Percentiles rank a stretch among this genome's conserved stretches.
These are phyloP conservation scores for Cladosporium phlei DNA, from an alignment of 2,329 filamentous ascomycete species.

Conservation along the genomic window DNA sequence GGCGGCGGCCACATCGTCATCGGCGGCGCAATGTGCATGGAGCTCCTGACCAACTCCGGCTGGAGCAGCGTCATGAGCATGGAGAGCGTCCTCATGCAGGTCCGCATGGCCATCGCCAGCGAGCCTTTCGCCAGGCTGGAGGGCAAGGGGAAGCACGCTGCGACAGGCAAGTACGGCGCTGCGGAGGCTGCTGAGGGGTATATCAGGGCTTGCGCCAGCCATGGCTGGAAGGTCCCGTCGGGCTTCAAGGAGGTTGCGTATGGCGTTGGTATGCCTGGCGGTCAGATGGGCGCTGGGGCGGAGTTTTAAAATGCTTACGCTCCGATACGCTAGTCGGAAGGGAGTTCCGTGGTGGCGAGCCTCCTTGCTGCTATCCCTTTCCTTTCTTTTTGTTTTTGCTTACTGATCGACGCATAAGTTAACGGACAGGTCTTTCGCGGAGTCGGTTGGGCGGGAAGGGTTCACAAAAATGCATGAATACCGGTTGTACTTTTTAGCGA, in stretches of 20 bases:
- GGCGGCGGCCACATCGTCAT: constrained; percentile 82
- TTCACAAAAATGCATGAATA: too few species aligned
- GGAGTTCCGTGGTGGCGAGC: too few species aligned
- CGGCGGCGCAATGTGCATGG: constrained; percentile 81
- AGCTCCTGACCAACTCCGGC: constrained; percentile 68
- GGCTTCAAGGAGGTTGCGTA: constrained; percentile 53
- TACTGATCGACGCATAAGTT: too few species aligned
- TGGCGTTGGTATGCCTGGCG: constrained; percentile 17
- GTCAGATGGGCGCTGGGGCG: not conserved
- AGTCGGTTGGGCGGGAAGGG: too few species aligned
- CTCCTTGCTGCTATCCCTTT: too few species aligned
- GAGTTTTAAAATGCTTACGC: not conserved
- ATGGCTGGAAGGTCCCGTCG: constrained; percentile 68
- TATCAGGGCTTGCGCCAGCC: constrained; percentile 58
- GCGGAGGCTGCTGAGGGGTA: constrained; percentile 71
- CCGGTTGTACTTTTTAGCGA: too few species aligned
- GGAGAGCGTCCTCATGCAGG: constrained; percentile 74
- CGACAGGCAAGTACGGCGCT: constrained; percentile 52
- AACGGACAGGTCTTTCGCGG: too few species aligned
- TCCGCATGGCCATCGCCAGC: constrained; percentile 68
- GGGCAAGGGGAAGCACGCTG: not conserved
- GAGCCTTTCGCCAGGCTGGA: constrained; percentile 73
- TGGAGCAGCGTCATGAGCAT: constrained; percentile 72
- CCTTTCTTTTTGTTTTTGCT: too few species aligned
- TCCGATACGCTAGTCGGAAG: too few species aligned